Evolutionary conservation across 805 yeast species (phyloP).

Genomic region (Scheffersomyces amazonensis): DNA sequence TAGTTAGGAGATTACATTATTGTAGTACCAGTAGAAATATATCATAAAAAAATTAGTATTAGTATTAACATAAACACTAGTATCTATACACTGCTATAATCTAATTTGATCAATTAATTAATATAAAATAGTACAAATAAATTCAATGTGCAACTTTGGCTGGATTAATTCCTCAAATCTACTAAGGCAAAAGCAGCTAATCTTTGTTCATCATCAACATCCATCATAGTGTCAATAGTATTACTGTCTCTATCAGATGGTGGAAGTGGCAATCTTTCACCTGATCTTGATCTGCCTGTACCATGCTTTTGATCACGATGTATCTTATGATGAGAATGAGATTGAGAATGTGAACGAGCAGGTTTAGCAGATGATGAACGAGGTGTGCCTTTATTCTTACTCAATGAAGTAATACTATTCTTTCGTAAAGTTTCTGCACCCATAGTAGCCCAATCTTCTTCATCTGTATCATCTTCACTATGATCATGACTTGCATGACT

Average conservation of each 20-base stretch:
- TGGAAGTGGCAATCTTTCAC: not conserved
- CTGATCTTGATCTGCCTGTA: not conserved
- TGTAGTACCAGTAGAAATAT: no score
- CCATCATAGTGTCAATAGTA: not conserved
- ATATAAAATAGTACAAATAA: no score
- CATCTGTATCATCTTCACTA: slow-evolving; percentile 73
- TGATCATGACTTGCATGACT: slow-evolving; percentile 12
- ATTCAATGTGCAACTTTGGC: no score
- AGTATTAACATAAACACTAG: no score
- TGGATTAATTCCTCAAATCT: no score
- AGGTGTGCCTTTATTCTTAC: slow-evolving; percentile 11
- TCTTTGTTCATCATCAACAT: slow-evolving; percentile 38
- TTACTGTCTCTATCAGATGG: not conserved
- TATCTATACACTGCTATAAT: no score
- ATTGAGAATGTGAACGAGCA: not conserved
- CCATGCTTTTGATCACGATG: not conserved
- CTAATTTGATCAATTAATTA: no score
- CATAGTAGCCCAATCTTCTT: slow-evolving; percentile 93
- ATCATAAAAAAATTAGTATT: no score
- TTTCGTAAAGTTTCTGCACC: slow-evolving; percentile 71
- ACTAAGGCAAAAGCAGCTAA: slow-evolving; percentile 64
- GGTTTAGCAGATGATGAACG: not conserved
- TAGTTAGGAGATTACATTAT: no score
- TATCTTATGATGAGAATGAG: not conserved
- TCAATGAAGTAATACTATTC: slow-evolving; percentile 2